These are phyloP conservation scores for Rhododendron ovatum DNA, from an alignment of 148 eudicot genomes.

Conservation along the genomic window DNA sequence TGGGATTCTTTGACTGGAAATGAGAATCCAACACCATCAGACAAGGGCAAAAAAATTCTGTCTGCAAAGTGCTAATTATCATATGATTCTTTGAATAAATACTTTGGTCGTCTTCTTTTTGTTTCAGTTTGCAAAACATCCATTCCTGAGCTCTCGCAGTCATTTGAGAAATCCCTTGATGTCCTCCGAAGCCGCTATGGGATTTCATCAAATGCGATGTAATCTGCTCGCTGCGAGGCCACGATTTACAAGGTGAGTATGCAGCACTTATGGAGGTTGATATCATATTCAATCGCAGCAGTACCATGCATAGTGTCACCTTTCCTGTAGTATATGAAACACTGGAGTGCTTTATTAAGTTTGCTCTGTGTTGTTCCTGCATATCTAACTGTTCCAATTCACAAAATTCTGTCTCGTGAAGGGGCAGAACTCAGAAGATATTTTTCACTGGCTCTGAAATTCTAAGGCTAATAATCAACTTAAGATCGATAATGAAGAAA, in stretches of 20 bases:
- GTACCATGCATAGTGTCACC: not conserved
- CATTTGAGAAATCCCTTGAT: constrained; percentile 58
- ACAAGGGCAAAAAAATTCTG: not conserved
- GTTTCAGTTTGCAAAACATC: constrained; percentile 66
- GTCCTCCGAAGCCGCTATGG: constrained; percentile 59
- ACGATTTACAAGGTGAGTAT: not conserved
- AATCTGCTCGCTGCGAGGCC: not conserved
- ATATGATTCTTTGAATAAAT: not conserved
- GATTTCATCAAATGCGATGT: constrained; percentile 31
- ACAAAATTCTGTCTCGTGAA: not conserved
- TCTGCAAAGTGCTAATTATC: not conserved
- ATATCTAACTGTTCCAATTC: not conserved
- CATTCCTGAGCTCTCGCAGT: constrained; percentile 63
- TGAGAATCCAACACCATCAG: not conserved
- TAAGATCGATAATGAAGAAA: not conserved
- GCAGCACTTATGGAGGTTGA: not conserved
- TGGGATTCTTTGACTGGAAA: not conserved
- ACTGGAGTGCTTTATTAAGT: not conserved
- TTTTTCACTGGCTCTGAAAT: not conserved
- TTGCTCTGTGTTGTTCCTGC: not conserved
- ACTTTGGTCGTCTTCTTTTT: not conserved
- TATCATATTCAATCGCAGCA: not conserved
- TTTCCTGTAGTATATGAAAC: not conserved
- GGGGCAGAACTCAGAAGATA: not conserved
- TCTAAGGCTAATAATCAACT: not conserved